phyloP scores from a whole-genome alignment of 78 protist species.

The Ministeria vibrans region DNA sequence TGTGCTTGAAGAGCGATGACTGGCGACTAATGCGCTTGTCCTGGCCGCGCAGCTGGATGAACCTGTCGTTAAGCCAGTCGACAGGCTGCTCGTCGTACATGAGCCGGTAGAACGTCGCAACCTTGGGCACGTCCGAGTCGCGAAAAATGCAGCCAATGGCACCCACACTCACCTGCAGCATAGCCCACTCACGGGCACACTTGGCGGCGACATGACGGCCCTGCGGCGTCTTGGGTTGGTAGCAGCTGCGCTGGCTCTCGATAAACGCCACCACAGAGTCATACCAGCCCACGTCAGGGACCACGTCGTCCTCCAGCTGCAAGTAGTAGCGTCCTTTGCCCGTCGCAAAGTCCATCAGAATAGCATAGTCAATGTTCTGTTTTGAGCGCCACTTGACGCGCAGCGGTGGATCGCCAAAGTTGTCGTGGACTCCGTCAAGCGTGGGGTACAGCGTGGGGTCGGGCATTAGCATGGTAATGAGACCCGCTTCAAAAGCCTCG shows the following conservation, averaged over 20 bases:
- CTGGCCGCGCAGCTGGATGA: neutral
- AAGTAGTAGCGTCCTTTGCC: neutral
- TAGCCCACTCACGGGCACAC: neutral
- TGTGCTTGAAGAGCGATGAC: constrained; percentile 14
- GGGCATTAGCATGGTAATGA: neutral
- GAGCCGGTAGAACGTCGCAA: neutral
- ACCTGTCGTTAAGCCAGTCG: neutral
- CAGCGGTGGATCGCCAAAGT: neutral
- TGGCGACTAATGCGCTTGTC: neutral
- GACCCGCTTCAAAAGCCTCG: no score
- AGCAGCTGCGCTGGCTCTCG: neutral
- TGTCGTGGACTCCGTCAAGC: neutral
- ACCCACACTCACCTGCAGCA: neutral
- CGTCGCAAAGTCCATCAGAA: neutral
- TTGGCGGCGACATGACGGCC: neutral
- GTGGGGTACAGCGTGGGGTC: neutral
- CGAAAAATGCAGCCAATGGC: constrained; percentile 2
- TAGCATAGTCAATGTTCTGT: neutral
- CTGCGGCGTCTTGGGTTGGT: neutral
- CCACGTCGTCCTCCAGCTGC: constrained; percentile 9
- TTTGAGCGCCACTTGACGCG: constrained; percentile 16
- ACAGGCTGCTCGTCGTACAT: neutral
- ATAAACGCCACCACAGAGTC: neutral
- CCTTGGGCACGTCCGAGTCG: neutral
- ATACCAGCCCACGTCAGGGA: neutral